phyloP scores from a whole-genome alignment of 257 asterid genomes.

The Hygrophila difformis region DNA sequence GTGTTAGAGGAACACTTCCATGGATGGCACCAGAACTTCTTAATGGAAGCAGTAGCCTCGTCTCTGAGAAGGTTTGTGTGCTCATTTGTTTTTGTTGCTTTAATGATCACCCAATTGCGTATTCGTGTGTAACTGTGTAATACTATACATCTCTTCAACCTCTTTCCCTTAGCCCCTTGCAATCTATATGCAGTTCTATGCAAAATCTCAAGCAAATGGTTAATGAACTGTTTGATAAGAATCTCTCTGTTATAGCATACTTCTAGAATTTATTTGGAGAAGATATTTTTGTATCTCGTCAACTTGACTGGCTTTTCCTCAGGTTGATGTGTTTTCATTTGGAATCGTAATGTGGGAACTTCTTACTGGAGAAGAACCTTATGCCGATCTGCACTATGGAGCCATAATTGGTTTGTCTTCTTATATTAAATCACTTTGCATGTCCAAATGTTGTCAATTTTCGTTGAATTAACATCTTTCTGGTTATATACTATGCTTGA shows the following conservation, averaged over 20 bases:
- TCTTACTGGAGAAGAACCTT: constrained; percentile 95
- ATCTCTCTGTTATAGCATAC: not conserved
- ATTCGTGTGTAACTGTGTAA: too few species aligned
- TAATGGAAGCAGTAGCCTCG: constrained; percentile 94
- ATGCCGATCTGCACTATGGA: constrained; percentile 88
- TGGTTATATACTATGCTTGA: too few species aligned
- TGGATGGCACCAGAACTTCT: constrained; percentile 99
- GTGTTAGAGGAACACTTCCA: constrained; percentile 99
- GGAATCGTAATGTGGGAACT: constrained; percentile 99
- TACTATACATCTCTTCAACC: not conserved
- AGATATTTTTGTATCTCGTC: not conserved
- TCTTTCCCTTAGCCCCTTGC: not conserved
- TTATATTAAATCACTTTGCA: not conserved
- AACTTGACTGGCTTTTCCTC: constrained; percentile 7
- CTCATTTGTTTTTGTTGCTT: not conserved
- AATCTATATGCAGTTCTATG: not conserved
- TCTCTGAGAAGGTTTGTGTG: constrained; percentile 73
- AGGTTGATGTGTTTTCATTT: constrained; percentile 94
- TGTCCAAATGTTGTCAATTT: not conserved
- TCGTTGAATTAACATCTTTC: too few species aligned
- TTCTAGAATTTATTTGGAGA: not conserved
- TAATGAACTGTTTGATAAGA: not conserved
- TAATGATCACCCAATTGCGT: not conserved
- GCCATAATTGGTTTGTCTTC: constrained; percentile 68
- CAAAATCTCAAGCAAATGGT: not conserved